Evolutionary conservation across 2,329 filamentous ascomycete species (phyloP).

Genomic region (Chaetomium strumarium): DNA sequence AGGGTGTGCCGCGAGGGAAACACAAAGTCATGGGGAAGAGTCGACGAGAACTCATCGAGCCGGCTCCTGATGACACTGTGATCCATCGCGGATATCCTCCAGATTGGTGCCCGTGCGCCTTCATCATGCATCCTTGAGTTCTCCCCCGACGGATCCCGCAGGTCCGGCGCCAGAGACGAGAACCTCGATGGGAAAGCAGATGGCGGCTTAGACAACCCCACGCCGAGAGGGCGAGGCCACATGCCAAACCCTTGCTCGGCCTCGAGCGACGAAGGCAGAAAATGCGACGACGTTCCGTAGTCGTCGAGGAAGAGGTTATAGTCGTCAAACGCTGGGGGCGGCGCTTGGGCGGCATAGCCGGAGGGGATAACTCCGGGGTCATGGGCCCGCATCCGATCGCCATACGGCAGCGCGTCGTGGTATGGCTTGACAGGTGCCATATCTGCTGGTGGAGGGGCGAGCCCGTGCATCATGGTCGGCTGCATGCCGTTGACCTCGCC

Average conservation of each 20-base stretch:
- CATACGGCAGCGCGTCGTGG: constrained; percentile 43
- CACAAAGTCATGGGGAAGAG: constrained; percentile 57
- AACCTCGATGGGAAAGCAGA: constrained; percentile 51
- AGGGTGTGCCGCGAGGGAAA: constrained; percentile 65
- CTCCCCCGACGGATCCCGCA: constrained; percentile 39
- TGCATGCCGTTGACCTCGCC: constrained; percentile 49
- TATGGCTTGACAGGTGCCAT: constrained; percentile 45
- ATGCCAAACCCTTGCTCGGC: constrained; percentile 46
- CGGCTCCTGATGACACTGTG: constrained; percentile 51
- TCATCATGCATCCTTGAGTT: constrained; percentile 38
- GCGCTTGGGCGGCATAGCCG: constrained; percentile 35
- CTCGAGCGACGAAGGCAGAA: constrained; percentile 50
- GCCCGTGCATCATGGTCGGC: constrained; percentile 40
- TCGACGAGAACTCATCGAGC: constrained; percentile 55
- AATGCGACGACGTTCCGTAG: constrained; percentile 48
- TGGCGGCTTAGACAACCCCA: constrained; percentile 39
- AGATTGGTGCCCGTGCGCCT: constrained; percentile 33
- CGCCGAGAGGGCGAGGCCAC: constrained; percentile 42
- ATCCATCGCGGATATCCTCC: constrained; percentile 48
- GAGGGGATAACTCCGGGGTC: constrained; percentile 39
- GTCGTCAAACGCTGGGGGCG: constrained; percentile 44
- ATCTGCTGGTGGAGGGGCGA: constrained; percentile 36
- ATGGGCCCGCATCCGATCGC: constrained; percentile 42
- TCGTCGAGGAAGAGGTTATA: constrained; percentile 57
- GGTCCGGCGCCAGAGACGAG: constrained; percentile 48